Percentiles rank a stretch among this genome's conserved stretches.
Conservation (phyloP, 2,329 filamentous ascomycete species). For the Alternaria solani region DNA sequence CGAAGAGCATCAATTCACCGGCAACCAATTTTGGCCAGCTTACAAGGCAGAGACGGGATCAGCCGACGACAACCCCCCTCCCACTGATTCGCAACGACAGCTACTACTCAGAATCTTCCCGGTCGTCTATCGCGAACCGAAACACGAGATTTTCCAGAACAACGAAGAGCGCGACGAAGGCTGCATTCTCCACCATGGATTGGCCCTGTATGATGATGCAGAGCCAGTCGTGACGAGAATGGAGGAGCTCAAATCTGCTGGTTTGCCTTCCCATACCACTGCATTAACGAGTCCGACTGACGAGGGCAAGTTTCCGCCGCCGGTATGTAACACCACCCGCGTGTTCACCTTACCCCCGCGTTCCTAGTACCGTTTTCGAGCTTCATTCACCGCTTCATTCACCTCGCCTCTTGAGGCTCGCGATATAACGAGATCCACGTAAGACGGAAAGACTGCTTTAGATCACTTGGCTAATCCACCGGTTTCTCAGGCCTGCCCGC, state of each 20-base stretch:
- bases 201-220: conserved; percentile 60
- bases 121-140: conserved; percentile 61
- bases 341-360: conserved; percentile 16
- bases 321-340: conserved; percentile 31
- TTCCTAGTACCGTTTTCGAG: conserved; percentile 10
- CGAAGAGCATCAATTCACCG: conserved; percentile 43
- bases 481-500: conserved; percentile 24
- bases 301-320: conserved; percentile 48
- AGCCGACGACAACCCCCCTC: conserved; percentile 32
- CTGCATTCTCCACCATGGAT: conserved; percentile 60
- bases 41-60: conserved; percentile 45
- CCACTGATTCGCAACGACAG: conserved; percentile 47
- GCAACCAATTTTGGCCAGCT: conserved; percentile 47
- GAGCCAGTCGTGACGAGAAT: conserved; percentile 42
- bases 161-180: conserved; percentile 57
- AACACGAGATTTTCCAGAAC: conserved; percentile 54
- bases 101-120: conserved; percentile 62
- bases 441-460: conserved; percentile 9
- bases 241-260: conserved; percentile 49
- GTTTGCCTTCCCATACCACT: conserved; percentile 49
- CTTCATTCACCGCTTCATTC: conserved; percentile 7
- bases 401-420: conserved; percentile 6
- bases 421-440: conserved; percentile 9
- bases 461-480: conserved; percentile 13
- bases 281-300: conserved; percentile 49